Conservation (phyloP, 2,329 filamentous ascomycete species). For the Colletotrichum sp. region DNA sequence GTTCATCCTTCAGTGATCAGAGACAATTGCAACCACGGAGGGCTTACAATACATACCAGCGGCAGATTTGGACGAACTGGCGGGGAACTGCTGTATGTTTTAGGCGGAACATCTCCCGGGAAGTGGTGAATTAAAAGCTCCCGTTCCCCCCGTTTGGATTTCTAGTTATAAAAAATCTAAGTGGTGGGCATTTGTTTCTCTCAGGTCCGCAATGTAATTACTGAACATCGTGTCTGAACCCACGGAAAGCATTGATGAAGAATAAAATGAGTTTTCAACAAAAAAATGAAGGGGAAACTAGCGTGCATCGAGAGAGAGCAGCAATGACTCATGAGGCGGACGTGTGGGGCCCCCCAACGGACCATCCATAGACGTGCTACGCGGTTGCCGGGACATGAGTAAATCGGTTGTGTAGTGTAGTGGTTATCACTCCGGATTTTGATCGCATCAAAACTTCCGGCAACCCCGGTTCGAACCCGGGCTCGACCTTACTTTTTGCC, state of each 20-base stretch:
- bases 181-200: background rate
- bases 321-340: background rate
- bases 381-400: background rate
- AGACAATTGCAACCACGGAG: background rate
- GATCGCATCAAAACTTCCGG: constrained; percentile 13
- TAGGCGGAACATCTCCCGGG: background rate
- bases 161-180: background rate
- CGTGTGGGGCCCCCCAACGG: fast-evolving
- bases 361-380: background rate
- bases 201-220: background rate
- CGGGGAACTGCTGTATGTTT: background rate
- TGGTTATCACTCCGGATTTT: constrained; percentile 22
- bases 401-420: constrained; percentile 18
- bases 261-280: no score
- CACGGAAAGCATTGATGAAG: no score
- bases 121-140: background rate
- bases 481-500: constrained; percentile 9
- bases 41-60: no score
- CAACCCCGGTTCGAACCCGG: constrained; percentile 22
- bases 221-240: no score
- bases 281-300: no score
- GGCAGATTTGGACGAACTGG: background rate
- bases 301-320: no score
- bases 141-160: background rate
- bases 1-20: background rate